A percentile compares a stretch with the other conserved stretches of the same genome.
phyloP scores from a whole-genome alignment of 192 early-diverging fungal species.

The Phycomyces nitens region DNA sequence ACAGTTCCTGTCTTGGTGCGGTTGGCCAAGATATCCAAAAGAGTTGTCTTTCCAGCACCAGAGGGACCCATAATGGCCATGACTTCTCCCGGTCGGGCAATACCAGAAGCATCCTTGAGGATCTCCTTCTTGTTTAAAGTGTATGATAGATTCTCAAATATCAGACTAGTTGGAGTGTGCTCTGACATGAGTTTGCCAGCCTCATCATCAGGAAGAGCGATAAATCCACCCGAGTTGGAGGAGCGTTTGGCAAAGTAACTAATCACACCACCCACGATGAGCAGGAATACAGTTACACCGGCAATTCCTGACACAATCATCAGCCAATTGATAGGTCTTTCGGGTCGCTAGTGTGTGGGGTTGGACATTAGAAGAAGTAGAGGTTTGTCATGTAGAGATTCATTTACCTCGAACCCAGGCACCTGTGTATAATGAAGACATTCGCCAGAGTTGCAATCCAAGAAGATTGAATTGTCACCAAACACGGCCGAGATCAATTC shows the following conservation, averaged over 20 bases:
- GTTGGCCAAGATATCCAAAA: slow-evolving; percentile 85
- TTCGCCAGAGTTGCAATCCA: slow-evolving; percentile 78
- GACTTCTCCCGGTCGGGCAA: slow-evolving; percentile 80
- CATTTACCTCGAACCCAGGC: slow-evolving; percentile 63
- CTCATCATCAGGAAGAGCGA: slow-evolving; percentile 53
- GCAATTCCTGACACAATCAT: slow-evolving; percentile 39
- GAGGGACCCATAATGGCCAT: slow-evolving; percentile 93
- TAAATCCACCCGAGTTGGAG: slow-evolving; percentile 20
- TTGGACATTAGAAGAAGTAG: neutral
- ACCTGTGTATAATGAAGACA: slow-evolving; percentile 85
- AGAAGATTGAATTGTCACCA: slow-evolving; percentile 78
- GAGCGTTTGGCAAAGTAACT: slow-evolving; percentile 25
- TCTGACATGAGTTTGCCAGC: slow-evolving; percentile 67
- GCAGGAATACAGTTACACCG: slow-evolving; percentile 37
- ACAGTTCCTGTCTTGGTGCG: slow-evolving; percentile 66
- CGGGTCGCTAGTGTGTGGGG: slow-evolving; percentile 14
- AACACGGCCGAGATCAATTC: slow-evolving; percentile 75
- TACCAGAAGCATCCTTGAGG: slow-evolving; percentile 67
- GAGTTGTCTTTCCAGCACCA: slow-evolving; percentile 90
- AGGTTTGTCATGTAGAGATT: neutral
- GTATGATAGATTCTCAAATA: slow-evolving; percentile 66
- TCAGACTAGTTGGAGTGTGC: slow-evolving; percentile 63
- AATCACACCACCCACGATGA: slow-evolving; percentile 17
- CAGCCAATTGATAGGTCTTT: slow-evolving; percentile 37
- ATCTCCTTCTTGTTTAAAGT: slow-evolving; percentile 48